Conservation (phyloP, 1,139 yeast genomes). For the Pichia sp. region DNA sequence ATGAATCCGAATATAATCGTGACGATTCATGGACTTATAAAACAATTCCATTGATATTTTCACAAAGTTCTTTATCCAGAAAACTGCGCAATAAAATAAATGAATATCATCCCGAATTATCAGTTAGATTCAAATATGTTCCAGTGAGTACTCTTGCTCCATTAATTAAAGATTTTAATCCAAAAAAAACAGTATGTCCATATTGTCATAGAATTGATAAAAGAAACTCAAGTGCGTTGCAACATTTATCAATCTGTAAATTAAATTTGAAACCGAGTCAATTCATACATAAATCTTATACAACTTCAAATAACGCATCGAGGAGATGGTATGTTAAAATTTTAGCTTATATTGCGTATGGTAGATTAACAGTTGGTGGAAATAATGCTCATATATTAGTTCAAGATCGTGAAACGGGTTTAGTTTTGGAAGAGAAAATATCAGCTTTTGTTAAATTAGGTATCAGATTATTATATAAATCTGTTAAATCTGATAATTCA, state of each 20-base stretch:
- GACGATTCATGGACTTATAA: constrained; percentile 14
- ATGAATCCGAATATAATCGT: constrained; percentile 8
- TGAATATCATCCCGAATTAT: constrained; percentile 47
- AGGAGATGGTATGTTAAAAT: constrained; percentile 85
- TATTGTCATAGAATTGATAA: constrained; percentile 13
- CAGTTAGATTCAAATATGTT: constrained; percentile 57
- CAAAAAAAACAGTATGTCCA: constrained; percentile 13
- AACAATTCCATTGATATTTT: constrained; percentile 31
- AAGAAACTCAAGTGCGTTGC: constrained; percentile 50
- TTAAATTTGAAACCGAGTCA: constrained; percentile 36
- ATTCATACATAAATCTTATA: constrained; percentile 60
- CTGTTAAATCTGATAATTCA: constrained; percentile 51
- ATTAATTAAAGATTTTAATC: constrained; percentile 9
- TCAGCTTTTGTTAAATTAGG: constrained; percentile 84
- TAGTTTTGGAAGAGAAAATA: constrained; percentile 87
- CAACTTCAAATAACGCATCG: constrained; percentile 75
- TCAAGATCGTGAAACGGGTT: constrained; percentile 85
- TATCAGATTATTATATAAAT: constrained; percentile 74
- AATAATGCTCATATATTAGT: constrained; percentile 92
- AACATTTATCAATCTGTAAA: constrained; percentile 85
- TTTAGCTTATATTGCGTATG: constrained; percentile 78
- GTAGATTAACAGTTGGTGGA: constrained; percentile 79
- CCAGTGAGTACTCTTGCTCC: constrained; percentile 20
- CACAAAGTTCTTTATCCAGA: constrained; percentile 50
- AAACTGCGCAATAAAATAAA: constrained; percentile 18